Evolutionary conservation across 140 eudicot species (phyloP).

Genomic region (Oenanthe javanica): DNA sequence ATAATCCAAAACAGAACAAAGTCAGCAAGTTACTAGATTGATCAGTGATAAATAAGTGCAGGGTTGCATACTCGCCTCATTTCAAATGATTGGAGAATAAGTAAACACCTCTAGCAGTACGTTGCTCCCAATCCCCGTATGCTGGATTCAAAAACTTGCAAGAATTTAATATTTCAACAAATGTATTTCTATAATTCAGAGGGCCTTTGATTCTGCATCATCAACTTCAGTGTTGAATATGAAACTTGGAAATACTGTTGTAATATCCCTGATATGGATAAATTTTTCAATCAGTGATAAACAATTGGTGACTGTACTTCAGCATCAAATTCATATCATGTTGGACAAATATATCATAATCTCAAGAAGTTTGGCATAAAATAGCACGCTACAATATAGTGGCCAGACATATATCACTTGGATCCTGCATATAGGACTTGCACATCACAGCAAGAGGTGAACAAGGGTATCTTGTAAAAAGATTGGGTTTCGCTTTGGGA

Average conservation of each 20-base stretch:
- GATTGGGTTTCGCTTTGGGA: background rate
- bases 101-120: background rate
- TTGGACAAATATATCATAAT: background rate
- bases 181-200: background rate
- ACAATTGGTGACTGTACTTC: background rate
- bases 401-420: background rate
- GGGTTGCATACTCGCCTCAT: background rate
- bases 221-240: slow-evolving; percentile 13
- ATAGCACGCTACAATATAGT: background rate
- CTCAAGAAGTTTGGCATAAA: background rate
- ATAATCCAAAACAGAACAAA: background rate
- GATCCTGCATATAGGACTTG: background rate
- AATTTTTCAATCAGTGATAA: background rate
- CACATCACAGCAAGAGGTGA: background rate
- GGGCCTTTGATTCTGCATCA: slow-evolving; percentile 3
- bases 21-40: background rate
- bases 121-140: background rate
- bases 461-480: background rate
- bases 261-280: slow-evolving; percentile 1
- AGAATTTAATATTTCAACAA: background rate
- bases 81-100: background rate
- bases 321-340: background rate
- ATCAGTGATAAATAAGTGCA: background rate
- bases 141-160: background rate
- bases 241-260: slow-evolving; percentile 14